phyloP scores from a whole-genome alignment of 352 stramenopile genomes.

The Phytophthora tubulina region DNA sequence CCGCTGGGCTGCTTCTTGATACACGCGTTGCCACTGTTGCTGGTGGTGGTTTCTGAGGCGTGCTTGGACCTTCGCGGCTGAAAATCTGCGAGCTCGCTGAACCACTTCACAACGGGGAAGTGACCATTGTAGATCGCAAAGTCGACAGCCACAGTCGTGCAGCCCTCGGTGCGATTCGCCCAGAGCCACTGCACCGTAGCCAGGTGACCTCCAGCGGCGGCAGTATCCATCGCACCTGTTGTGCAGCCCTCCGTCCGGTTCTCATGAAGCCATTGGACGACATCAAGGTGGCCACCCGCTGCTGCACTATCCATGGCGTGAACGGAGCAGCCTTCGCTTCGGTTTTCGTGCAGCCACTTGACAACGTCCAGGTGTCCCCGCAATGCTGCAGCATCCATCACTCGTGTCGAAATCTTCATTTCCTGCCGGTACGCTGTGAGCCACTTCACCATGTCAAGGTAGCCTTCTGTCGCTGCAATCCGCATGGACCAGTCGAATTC shows the following conservation, averaged over 20 bases:
- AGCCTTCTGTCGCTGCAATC: slow-evolving; percentile 54
- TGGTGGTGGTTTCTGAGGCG: slow-evolving; percentile 6
- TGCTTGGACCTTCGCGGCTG: slow-evolving; percentile 27
- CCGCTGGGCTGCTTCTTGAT: slow-evolving; percentile 39
- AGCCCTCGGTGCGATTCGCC: slow-evolving; percentile 64
- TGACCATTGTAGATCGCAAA: slow-evolving; percentile 80
- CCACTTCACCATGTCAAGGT: slow-evolving; percentile 50
- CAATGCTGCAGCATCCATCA: slow-evolving; percentile 81
- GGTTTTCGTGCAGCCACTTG: slow-evolving; percentile 66
- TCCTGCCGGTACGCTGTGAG: slow-evolving; percentile 46
- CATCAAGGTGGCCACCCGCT: slow-evolving; percentile 58
- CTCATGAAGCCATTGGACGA: slow-evolving; percentile 67
- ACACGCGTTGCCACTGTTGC: slow-evolving; percentile 11
- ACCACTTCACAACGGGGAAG: slow-evolving; percentile 65
- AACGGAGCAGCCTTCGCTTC: slow-evolving; percentile 62
- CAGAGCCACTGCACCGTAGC: slow-evolving; percentile 66
- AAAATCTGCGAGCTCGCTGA: slow-evolving; percentile 50
- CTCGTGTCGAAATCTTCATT: slow-evolving; percentile 43
- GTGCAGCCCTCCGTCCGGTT: slow-evolving; percentile 67
- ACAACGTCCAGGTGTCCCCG: slow-evolving; percentile 62
- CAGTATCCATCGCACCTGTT: slow-evolving; percentile 69
- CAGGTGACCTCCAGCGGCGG: slow-evolving; percentile 62
- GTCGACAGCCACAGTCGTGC: slow-evolving; percentile 70
- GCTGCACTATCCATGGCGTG: slow-evolving; percentile 74
- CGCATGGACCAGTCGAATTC: slow-evolving; percentile 70